Conservation (phyloP, 2,329 filamentous ascomycete genomes). For the Bipolaris bicolor region DNA sequence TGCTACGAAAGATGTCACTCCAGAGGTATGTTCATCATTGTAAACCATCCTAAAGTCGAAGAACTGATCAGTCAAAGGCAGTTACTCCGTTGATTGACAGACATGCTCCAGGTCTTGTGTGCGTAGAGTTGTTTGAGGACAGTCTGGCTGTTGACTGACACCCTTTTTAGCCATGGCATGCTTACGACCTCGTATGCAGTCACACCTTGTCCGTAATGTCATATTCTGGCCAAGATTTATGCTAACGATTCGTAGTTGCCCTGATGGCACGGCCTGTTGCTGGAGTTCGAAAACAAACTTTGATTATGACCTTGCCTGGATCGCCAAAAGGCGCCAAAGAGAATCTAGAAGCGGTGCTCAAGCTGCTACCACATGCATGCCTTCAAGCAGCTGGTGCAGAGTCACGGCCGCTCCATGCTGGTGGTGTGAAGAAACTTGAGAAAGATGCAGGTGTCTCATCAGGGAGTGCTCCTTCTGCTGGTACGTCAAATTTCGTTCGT, state of each 20-base stretch:
- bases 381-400: constrained; percentile 82
- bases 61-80: constrained; percentile 60
- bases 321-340: constrained; percentile 95
- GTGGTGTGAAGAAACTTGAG: constrained; percentile 84
- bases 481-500: constrained; percentile 11
- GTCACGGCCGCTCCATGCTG: constrained; percentile 78
- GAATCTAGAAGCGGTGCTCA: constrained; percentile 87
- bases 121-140: constrained; percentile 34
- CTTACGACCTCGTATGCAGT: constrained; percentile 80
- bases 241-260: constrained; percentile 67
- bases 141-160: constrained; percentile 18
- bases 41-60: background rate
- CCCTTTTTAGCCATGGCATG: constrained; percentile 76
- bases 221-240: background rate
- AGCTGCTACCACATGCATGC: constrained; percentile 94
- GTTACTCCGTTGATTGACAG: constrained; percentile 80
- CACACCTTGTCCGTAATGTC: constrained; percentile 78
- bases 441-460: constrained; percentile 69
- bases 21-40: constrained; percentile 67
- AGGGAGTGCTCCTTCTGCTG: constrained; percentile 11
- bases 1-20: constrained; percentile 81
- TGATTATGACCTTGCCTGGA: constrained; percentile 89
- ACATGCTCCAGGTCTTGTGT: constrained; percentile 85
- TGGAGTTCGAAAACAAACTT: constrained; percentile 78
- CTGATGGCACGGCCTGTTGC: constrained; percentile 96